A percentile compares a stretch with the other conserved stretches of the same genome.
Conservation (phyloP, 495 filamentous ascomycete species). For the Podospora australis region DNA sequence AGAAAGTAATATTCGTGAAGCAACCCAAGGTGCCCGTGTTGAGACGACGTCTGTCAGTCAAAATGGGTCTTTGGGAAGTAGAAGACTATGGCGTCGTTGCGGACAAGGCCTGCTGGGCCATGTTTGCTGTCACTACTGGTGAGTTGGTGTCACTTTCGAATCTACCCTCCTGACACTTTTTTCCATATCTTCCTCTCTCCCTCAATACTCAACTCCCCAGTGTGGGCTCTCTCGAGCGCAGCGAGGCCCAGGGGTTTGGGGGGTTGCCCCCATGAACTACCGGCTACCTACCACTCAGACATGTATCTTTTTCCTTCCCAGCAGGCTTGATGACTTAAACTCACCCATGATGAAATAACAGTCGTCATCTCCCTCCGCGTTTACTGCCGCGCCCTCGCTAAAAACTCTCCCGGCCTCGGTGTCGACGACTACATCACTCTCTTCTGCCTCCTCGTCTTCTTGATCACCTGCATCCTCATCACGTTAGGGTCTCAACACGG, state of each 20-base stretch:
- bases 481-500: conserved; percentile 6
- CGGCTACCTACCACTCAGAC: too few relatives aligned
- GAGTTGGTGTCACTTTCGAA: too few relatives aligned
- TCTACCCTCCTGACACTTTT: background rate
- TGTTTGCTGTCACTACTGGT: conserved; percentile 5
- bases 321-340: too few relatives aligned
- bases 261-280: too few relatives aligned
- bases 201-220: background rate
- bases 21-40: background rate
- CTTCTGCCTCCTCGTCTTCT: conserved; percentile 5
- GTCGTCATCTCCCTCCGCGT: conserved; percentile 7
- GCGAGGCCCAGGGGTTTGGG: too few relatives aligned
- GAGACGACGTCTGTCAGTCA: background rate
- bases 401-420: conserved; percentile 1
- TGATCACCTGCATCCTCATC: conserved; percentile 6
- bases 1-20: background rate
- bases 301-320: too few relatives aligned
- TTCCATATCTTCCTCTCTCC: background rate
- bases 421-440: conserved; percentile 11
- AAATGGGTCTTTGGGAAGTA: conserved; percentile 1
- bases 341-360: too few relatives aligned
- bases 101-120: conserved; percentile 7
- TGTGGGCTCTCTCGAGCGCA: too few relatives aligned
- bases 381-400: background rate
- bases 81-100: conserved; percentile 1